These are phyloP conservation scores for Saitozyma podzolica DNA, from an alignment of 768 basidiomycete species.

Conservation along the genomic window DNA sequence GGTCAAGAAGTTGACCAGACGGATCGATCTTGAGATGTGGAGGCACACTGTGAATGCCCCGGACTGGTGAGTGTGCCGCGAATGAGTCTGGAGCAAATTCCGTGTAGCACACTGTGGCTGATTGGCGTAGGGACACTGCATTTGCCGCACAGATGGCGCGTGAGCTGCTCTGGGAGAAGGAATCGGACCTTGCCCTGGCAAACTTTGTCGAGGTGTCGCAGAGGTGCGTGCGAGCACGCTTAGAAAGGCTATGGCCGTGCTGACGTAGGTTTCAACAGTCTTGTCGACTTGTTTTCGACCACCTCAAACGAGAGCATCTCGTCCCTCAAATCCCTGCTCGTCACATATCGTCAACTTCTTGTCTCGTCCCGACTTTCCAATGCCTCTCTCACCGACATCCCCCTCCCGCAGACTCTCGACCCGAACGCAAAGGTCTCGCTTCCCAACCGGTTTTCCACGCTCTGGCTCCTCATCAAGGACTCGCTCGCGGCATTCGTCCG, in stretches of 20 bases:
- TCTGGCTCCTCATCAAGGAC: constrained; percentile 75
- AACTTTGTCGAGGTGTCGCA: constrained; percentile 84
- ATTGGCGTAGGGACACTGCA: constrained; percentile 73
- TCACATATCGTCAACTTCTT: constrained; percentile 85
- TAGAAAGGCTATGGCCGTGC: not conserved
- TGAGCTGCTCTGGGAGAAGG: constrained; percentile 86
- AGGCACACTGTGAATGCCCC: constrained; percentile 85
- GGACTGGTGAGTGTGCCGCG: constrained; percentile 66
- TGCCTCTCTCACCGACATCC: constrained; percentile 76
- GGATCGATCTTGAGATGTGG: constrained; percentile 69
- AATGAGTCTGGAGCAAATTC: not conserved
- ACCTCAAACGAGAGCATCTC: constrained; percentile 64
- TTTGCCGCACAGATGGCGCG: constrained; percentile 89
- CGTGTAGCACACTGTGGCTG: not conserved
- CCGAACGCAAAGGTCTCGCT: constrained; percentile 71
- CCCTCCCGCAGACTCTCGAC: constrained; percentile 79
- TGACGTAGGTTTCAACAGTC: constrained; percentile 55
- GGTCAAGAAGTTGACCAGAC: constrained; percentile 79
- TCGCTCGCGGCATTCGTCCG: constrained; percentile 68
- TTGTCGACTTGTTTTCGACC: constrained; percentile 83
- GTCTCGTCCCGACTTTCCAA: constrained; percentile 80
- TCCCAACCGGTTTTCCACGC: constrained; percentile 78
- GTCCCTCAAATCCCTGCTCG: constrained; percentile 67
- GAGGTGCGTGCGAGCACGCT: constrained; percentile 66
- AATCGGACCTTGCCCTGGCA: constrained; percentile 71